These are phyloP conservation scores for Globisporangium apiculatum DNA, from an alignment of 352 stramenopile genomes.

Conservation along the genomic window DNA sequence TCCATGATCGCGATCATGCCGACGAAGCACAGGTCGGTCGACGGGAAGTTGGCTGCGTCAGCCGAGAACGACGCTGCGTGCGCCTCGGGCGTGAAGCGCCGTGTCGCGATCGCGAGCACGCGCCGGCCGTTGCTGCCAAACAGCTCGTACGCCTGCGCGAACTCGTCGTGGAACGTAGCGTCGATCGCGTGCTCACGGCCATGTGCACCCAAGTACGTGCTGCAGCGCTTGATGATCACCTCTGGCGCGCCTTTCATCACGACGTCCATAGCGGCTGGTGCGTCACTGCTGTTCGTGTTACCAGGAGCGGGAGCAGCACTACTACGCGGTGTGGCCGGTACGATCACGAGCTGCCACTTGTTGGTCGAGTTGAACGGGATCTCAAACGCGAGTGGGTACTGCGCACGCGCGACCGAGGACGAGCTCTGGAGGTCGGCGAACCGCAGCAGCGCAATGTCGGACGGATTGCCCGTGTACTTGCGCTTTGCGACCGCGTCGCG, in stretches of 20 bases:
- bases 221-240: slow-evolving; percentile 86
- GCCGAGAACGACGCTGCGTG: slow-evolving; percentile 17
- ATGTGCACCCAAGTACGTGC: slow-evolving; percentile 46
- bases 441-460: slow-evolving; percentile 42
- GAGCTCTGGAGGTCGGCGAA: slow-evolving; percentile 35
- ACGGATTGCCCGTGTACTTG: slow-evolving; percentile 43
- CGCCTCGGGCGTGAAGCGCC: slow-evolving; percentile 18
- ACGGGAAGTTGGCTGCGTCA: slow-evolving; percentile 34
- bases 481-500: slow-evolving; percentile 20
- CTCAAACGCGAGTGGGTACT: slow-evolving; percentile 43
- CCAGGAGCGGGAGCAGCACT: slow-evolving; percentile 10
- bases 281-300: slow-evolving; percentile 4
- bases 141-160: slow-evolving; percentile 39
- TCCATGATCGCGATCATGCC: slow-evolving; percentile 92
- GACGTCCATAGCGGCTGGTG: slow-evolving; percentile 19
- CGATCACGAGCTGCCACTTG: slow-evolving; percentile 56
- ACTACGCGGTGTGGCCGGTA: slow-evolving; percentile 15
- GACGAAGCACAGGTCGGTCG: slow-evolving; percentile 59
- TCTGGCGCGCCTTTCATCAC: slow-evolving; percentile 95
- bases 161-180: slow-evolving; percentile 27
- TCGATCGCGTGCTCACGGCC: slow-evolving; percentile 37
- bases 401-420: slow-evolving; percentile 21
- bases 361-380: slow-evolving; percentile 67
- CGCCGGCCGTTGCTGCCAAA: slow-evolving; percentile 37
- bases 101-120: slow-evolving; percentile 36